Evolutionary conservation across 2,329 filamentous ascomycete genomes (phyloP).

Genomic region (Amauroascus niger): DNA sequence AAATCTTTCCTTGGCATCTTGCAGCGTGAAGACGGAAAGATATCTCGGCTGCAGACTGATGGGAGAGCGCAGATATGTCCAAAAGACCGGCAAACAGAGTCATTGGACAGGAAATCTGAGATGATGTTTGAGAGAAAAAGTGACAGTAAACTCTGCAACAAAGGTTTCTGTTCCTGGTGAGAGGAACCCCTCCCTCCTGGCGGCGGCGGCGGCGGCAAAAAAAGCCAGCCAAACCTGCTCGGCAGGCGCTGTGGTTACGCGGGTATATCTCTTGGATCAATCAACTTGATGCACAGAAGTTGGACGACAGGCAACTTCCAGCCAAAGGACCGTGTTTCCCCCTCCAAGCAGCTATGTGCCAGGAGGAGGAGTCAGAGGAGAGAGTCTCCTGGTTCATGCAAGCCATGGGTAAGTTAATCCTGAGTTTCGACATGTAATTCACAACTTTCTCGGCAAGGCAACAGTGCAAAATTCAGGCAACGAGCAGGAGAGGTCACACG

Average conservation of each 20-base stretch:
- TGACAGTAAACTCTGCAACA: background rate
- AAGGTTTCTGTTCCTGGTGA: background rate
- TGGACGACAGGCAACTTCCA: background rate
- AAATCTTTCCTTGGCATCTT: constrained; percentile 59
- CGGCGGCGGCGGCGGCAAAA: too few relatives aligned
- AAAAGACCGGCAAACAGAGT: background rate
- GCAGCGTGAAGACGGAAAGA: background rate
- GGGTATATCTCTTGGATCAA: too few relatives aligned
- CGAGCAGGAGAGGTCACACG: too few relatives aligned
- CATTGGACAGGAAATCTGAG: too few relatives aligned
- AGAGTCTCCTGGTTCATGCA: background rate
- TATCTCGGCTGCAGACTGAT: background rate
- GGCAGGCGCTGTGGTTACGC: too few relatives aligned
- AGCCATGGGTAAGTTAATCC: background rate
- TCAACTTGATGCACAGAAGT: too few relatives aligned
- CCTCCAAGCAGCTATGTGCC: background rate
- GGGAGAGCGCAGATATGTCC: too few relatives aligned
- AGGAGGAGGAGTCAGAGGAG: background rate
- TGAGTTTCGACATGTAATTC: background rate
- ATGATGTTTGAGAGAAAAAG: background rate
- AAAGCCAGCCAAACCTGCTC: too few relatives aligned
- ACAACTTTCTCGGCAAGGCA: too few relatives aligned
- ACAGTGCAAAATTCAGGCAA: too few relatives aligned
- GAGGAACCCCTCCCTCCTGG: too few relatives aligned
- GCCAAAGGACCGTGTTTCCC: background rate